phyloP scores from a whole-genome alignment of 192 early-diverging fungal genomes.

The Backusella tarrabulga region DNA sequence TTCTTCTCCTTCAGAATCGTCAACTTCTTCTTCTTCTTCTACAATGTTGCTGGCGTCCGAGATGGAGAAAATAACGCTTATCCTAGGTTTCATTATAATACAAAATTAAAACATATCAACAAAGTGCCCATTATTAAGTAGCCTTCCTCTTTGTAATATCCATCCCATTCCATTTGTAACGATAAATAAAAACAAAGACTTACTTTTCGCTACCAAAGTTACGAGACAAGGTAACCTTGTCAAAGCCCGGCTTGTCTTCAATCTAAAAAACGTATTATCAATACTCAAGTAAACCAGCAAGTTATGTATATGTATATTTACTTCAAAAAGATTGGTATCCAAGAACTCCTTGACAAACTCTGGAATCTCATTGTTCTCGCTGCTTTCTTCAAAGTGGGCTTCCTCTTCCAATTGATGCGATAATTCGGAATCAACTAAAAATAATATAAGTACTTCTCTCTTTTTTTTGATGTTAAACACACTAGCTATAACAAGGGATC shows the following conservation, averaged over 20 bases:
- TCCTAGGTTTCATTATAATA: constrained; percentile 38
- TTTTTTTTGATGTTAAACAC: not conserved
- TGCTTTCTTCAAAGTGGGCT: constrained; percentile 66
- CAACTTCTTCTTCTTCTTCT: constrained; percentile 62
- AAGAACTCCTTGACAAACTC: constrained; percentile 73
- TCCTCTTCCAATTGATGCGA: constrained; percentile 68
- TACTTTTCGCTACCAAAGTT: constrained; percentile 87
- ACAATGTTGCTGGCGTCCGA: constrained; percentile 75
- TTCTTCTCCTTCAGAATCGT: constrained; percentile 40
- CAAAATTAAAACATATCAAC: not conserved
- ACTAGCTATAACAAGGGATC: not conserved
- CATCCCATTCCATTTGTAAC: not conserved
- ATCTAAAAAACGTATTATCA: constrained; percentile 43
- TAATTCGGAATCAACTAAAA: constrained; percentile 61
- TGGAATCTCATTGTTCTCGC: constrained; percentile 51
- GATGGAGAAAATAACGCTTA: constrained; percentile 81
- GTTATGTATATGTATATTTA: not conserved
- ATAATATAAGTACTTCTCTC: too few relatives aligned
- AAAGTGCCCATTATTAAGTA: not conserved
- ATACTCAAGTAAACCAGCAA: not conserved
- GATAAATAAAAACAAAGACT: constrained; percentile 5
- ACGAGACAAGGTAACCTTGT: constrained; percentile 77
- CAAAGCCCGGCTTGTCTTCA: constrained; percentile 68
- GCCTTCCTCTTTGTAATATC: not conserved
- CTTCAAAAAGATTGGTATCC: constrained; percentile 54